Percentiles rank a stretch among this genome's conserved stretches.
Evolutionary conservation across 2,329 filamentous ascomycete species (phyloP).

Genomic region (Endoconidiophora laricicola): DNA sequence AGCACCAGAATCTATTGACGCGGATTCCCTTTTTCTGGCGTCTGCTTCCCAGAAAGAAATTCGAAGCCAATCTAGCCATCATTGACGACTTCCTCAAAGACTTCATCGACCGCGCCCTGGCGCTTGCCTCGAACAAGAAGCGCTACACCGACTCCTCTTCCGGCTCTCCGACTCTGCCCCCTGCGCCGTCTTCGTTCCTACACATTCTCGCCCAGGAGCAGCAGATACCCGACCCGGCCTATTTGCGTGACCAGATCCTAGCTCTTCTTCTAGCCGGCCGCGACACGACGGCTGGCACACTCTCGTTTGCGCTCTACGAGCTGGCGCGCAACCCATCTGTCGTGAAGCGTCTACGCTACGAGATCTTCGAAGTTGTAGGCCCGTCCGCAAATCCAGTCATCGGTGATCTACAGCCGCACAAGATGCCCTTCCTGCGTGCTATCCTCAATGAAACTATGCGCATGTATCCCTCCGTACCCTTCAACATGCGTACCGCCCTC

Average conservation of each 20-base stretch:
- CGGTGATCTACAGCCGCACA: conserved; percentile 52
- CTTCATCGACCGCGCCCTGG: conserved; percentile 60
- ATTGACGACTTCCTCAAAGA: conserved; percentile 63
- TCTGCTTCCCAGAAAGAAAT: conserved; percentile 47
- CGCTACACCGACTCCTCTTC: not conserved
- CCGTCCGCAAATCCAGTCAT: conserved; percentile 46
- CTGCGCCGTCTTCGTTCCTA: conserved; percentile 24
- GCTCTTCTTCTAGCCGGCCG: conserved; percentile 69
- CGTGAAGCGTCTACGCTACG: conserved; percentile 50
- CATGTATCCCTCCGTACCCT: conserved; percentile 61
- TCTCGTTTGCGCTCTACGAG: conserved; percentile 74
- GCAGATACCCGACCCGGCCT: conserved; percentile 46
- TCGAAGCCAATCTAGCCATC: conserved; percentile 44
- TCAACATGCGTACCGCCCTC: conserved; percentile 58
- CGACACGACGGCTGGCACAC: conserved; percentile 70
- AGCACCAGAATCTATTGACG: conserved; percentile 50
- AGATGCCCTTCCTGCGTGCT: conserved; percentile 67
- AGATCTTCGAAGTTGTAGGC: conserved; percentile 56
- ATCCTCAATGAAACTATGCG: conserved; percentile 64
- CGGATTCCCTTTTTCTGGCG: conserved; percentile 46
- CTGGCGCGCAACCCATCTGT: conserved; percentile 53
- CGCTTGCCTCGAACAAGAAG: conserved; percentile 47
- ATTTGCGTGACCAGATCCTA: conserved; percentile 72
- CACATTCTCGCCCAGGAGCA: conserved; percentile 62
- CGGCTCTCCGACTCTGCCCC: conserved; percentile 52